Conservation (phyloP, 1,284 basidiomycete genomes). For the Apiotrichum laibachii region DNA sequence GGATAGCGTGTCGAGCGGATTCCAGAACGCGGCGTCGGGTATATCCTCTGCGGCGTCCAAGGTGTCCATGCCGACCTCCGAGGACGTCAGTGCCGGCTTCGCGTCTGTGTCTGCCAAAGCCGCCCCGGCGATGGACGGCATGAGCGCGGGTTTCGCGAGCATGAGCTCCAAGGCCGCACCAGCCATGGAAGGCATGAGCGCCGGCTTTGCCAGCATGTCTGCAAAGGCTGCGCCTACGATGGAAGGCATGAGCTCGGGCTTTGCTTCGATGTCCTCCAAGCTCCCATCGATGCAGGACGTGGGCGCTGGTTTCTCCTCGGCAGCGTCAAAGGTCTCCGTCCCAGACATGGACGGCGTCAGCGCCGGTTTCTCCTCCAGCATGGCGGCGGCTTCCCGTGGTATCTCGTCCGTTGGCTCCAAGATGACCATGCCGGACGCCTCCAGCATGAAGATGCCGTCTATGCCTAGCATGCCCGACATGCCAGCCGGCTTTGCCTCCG, state of each 20-base stretch:
- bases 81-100: background rate
- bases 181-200: too few species aligned
- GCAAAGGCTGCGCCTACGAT: too few species aligned
- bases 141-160: too few species aligned
- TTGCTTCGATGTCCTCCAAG: background rate
- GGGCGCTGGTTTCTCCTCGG: background rate
- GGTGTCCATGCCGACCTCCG: background rate
- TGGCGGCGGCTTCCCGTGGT: background rate
- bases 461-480: background rate
- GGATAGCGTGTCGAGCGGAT: background rate
- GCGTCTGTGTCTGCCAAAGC: background rate
- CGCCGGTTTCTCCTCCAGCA: background rate
- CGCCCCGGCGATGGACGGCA: too few species aligned
- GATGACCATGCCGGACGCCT: background rate
- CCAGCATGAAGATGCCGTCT: conserved; percentile 1
- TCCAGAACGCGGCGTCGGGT: background rate
- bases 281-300: background rate
- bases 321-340: background rate
- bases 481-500: background rate
- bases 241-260: background rate
- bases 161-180: background rate
- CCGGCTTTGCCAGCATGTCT: background rate
- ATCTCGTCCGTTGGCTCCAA: background rate
- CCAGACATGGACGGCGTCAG: background rate
- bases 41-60: background rate